Evolutionary conservation across 202 grass and related monocot genomes (phyloP), one percentile per base, ranked within the genome.

Genomic region (Setaria italica): DNA sequence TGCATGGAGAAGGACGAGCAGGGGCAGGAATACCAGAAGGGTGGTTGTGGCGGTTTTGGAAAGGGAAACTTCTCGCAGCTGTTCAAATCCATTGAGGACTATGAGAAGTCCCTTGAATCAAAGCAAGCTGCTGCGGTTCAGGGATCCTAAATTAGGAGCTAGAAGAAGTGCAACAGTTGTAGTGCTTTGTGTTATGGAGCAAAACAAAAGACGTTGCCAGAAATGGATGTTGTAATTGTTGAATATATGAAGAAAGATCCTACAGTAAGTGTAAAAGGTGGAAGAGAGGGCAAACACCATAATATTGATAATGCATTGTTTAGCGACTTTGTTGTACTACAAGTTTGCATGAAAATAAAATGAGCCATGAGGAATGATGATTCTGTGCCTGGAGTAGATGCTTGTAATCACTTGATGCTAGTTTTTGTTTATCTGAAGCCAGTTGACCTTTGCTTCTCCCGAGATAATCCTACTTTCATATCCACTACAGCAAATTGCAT

Each of bases 11-110:
- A 99, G 85, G 88, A 94, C 11, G 62, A 94, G 25, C 75, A 82
- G 29, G 93, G 93, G 7, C 90, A 80, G 66, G 97, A 96, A n/a
- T 91, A 94, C 81, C 93, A 99, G 59, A 94, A 94, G 77, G 97
- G 97, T 17, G 91, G 97, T 17, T 99, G 97, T 3, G 92, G 97
- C 0, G 93, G 97, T 1, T 99, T 99, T 9, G 97, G 97, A 37
- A 99, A 99, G 76, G 97, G 97, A 72, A 99, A 99, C 72, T 96
- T 99, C 86, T 91, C 93, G 0, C 93, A 94, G 88, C 87, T 99
- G 20, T 99, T 99, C 86, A 96, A 92, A 80, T 95, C 92, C 50
- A 96, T 99, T 49, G 97, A 99, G 42, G 97, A 99, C 11, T 99
- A 99, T 59, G 97, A 99, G 92, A 99, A 99, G 48, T 87, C 90